These are phyloP conservation scores for Basipetospora chlamydospora DNA, from an alignment of 2,329 filamentous ascomycete genomes.

Conservation along the genomic window DNA sequence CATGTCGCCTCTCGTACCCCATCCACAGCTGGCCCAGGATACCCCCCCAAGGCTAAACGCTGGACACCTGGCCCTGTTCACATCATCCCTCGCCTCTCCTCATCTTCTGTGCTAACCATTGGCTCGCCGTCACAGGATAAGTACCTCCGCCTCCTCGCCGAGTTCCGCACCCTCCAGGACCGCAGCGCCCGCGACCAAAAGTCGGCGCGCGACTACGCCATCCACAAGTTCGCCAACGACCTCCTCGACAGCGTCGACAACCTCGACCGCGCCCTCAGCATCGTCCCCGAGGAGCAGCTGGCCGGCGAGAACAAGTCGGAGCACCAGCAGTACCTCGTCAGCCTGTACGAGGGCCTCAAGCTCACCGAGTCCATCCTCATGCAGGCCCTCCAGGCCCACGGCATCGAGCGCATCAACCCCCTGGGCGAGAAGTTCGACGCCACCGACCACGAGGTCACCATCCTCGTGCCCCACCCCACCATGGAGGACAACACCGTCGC, in stretches of 20 bases:
- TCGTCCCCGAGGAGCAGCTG: conserved; percentile 64
- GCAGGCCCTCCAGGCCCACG: conserved; percentile 82
- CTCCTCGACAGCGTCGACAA: conserved; percentile 93
- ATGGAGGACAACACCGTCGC: conserved; percentile 89
- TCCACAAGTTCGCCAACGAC: conserved; percentile 90
- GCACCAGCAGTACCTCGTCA: conserved; percentile 55
- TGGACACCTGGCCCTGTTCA: too few relatives aligned
- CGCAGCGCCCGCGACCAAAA: conserved; percentile 85
- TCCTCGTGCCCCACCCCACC: conserved; percentile 74
- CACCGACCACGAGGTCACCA: conserved; percentile 91
- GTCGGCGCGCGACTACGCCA: conserved; percentile 77
- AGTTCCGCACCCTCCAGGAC: conserved; percentile 96
- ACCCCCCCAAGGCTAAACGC: too few relatives aligned
- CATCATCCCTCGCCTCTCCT: too few relatives aligned
- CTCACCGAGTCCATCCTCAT: conserved; percentile 91
- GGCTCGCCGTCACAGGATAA: conserved; percentile 65
- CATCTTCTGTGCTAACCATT: too few relatives aligned
- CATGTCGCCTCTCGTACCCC: too few relatives aligned
- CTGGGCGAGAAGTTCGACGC: conserved; percentile 82
- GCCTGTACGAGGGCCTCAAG: conserved; percentile 76
- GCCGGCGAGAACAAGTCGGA: conserved; percentile 32
- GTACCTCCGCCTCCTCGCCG: conserved; percentile 83
- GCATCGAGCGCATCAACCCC: conserved; percentile 78
- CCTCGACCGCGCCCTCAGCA: conserved; percentile 78
- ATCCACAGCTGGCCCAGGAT: too few relatives aligned